phyloP scores from a whole-genome alignment of 2,329 filamentous ascomycete species.

The Diaporthe citrichinensis region DNA sequence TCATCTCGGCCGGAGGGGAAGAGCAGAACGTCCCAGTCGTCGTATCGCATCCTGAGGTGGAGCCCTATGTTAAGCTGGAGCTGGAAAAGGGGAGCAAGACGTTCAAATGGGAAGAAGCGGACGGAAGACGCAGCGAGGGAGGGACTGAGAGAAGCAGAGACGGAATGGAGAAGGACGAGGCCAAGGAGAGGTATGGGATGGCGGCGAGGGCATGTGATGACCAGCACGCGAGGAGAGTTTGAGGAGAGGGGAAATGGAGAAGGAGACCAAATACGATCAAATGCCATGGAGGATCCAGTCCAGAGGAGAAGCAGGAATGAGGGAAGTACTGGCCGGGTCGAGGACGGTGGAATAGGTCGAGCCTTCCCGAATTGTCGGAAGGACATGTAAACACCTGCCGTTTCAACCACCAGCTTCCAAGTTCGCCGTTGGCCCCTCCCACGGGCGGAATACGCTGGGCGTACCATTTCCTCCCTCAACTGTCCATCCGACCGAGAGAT shows the following conservation, averaged over 20 bases:
- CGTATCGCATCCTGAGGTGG: constrained; percentile 78
- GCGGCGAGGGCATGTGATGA: background rate
- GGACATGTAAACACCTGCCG: background rate
- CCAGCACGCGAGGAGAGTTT: background rate
- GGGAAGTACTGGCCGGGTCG: background rate
- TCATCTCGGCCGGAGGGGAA: constrained; percentile 74
- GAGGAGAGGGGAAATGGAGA: background rate
- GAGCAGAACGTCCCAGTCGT: constrained; percentile 88
- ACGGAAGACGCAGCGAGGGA: background rate
- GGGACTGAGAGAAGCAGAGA: background rate
- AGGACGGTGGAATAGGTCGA: background rate
- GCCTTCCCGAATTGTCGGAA: constrained; percentile 2
- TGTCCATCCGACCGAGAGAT: background rate
- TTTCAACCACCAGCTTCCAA: background rate
- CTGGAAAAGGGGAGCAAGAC: constrained; percentile 22
- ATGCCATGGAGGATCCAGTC: background rate
- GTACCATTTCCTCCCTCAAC: background rate
- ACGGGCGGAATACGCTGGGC: background rate
- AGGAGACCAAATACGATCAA: background rate
- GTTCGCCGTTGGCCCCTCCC: background rate
- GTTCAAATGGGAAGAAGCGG: background rate
- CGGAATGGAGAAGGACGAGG: too few relatives aligned
- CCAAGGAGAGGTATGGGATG: background rate
- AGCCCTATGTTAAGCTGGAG: background rate
- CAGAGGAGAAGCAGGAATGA: background rate